Conservation (phyloP, 495 filamentous ascomycete species). For the Halenospora varia region DNA sequence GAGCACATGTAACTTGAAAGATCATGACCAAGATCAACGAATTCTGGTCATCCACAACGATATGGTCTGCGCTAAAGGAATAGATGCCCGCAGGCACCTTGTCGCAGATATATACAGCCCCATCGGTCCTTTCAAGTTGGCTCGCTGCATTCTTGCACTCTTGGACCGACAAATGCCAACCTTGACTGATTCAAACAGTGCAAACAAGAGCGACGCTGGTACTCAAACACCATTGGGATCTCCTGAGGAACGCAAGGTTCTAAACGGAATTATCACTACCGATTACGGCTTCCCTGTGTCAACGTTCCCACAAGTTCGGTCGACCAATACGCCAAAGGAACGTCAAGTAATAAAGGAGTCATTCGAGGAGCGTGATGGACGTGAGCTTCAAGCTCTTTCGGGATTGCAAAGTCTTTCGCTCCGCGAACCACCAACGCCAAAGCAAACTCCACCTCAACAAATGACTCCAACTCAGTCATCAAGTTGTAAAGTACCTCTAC, state of each 20-base stretch:
- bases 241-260: constrained; percentile 12
- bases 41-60: constrained; percentile 13
- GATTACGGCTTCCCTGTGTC: constrained; percentile 15
- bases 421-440: background rate
- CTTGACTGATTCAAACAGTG: background rate
- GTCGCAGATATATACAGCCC: constrained; percentile 12
- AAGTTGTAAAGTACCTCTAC: too few species aligned
- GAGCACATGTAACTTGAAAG: background rate
- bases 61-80: background rate
- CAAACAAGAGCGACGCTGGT: background rate
- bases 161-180: background rate
- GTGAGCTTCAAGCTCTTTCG: background rate
- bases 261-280: constrained; percentile 16
- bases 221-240: constrained; percentile 21
- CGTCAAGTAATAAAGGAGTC: too few species aligned
- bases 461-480: background rate
- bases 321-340: background rate
- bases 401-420: background rate
- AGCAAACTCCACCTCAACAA: background rate
- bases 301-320: background rate
- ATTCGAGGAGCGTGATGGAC: too few species aligned
- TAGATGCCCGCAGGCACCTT: background rate
- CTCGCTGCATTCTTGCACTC: constrained; percentile 10
- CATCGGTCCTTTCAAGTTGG: constrained; percentile 24
- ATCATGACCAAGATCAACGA: constrained; percentile 1